Percentiles rank a stretch among this genome's conserved stretches.
Conservation (phyloP, 2,329 filamentous ascomycete genomes). For the Diaporthe sp. region DNA sequence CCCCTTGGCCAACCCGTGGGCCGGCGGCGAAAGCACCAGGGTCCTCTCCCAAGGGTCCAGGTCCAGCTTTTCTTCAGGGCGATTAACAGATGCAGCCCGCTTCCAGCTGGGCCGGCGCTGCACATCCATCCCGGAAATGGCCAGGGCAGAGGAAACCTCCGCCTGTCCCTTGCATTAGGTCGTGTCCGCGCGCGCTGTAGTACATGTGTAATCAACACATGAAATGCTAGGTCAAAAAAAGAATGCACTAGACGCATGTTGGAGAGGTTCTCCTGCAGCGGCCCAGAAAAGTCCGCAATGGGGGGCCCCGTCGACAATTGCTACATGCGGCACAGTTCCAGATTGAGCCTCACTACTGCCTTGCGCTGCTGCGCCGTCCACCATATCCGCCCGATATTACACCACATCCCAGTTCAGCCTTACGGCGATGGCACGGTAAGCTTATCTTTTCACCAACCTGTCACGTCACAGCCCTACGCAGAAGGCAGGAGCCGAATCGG, state of each 20-base stretch:
- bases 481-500: constrained; percentile 14
- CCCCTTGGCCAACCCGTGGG: constrained; percentile 2
- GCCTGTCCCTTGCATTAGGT: constrained; percentile 41
- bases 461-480: constrained; percentile 3
- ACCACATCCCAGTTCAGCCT: constrained; percentile 34
- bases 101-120: constrained; percentile 19
- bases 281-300: neutral
- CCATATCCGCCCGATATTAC: constrained; percentile 11
- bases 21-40: constrained; percentile 15
- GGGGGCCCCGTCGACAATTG: neutral
- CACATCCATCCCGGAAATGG: constrained; percentile 38
- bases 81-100: constrained; percentile 37
- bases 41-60: constrained; percentile 14
- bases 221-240: neutral
- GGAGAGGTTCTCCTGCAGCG: neutral
- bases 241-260: constrained; percentile 1
- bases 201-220: constrained; percentile 26
- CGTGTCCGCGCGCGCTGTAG: constrained; percentile 31
- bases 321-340: neutral
- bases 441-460: constrained; percentile 14
- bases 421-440: constrained; percentile 33
- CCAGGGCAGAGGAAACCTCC: constrained; percentile 27
- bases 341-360: neutral
- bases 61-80: neutral
- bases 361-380: constrained; percentile 15